Base-by-base conservation (phyloP, 2,329 filamentous ascomycete genomes). In the Lasiodiplodia sp. region DNA sequence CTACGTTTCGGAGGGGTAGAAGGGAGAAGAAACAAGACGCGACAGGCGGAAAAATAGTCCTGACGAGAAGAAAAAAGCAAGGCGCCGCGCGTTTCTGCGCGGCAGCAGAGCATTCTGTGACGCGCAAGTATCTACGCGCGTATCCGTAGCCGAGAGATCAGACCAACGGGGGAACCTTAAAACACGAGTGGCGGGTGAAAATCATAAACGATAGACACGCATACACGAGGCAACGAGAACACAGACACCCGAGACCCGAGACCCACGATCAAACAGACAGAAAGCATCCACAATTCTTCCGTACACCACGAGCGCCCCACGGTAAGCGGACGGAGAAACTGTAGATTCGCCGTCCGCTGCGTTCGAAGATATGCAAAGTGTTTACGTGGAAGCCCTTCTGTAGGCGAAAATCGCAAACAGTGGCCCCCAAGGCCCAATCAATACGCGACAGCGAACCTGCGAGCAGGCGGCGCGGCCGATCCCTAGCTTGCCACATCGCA, bases 201-300 rank as follows among this genome's bases (percentile, higher is more conserved):
- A 53, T 53, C 23, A 14, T 28, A 7, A 28, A 16, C 44, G 25
- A 28, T 53, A 53, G 21, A 28, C 51, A 53, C 12, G 25, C 21
- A 53, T 25, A 53, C 21, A 60, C 21, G 31, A 60, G 23, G 3
- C 28, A 7, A 7, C 11, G 34, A 58, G 14, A 40, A 16, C 1
- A 25, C 7, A 23, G 18, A 34, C 40, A 49, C 37, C 47, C 40
- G 40, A 63, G 31, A 49, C 37, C 47, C 40, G 40, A 63, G 31
- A 37, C 11, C n/a, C 12, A 37, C 37, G 37, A 44, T 21, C 11
- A 58, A 40, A 23, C 18, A 14, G 6, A 44, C n/a, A 7, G 3
- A 38, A 23, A 8, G 47, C 40, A 23, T 63, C 58, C 58, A 63
- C 58, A 63, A 63, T 63, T 63, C 58, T 63, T 63, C 58, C 8